Percentiles rank a stretch among this genome's conserved stretches.
Evolutionary conservation across 2,329 filamentous ascomycete species (phyloP).

Genomic region (Apiospora malaysiana): DNA sequence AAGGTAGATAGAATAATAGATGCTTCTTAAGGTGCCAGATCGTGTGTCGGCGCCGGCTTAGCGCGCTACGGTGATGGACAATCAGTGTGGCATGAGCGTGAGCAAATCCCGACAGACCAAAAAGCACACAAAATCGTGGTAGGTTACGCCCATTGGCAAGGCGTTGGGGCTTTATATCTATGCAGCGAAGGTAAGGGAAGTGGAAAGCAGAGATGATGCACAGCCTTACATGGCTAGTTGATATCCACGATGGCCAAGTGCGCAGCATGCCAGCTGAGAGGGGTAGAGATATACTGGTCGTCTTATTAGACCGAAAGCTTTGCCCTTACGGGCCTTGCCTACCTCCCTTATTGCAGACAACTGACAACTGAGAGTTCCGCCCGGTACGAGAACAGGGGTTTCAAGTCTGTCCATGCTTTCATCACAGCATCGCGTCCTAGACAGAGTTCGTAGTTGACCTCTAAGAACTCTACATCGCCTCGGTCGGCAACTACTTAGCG

Average conservation of each 20-base stretch:
- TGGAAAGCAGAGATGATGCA: neutral
- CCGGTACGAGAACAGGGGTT: constrained; percentile 7
- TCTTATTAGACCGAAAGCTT: neutral
- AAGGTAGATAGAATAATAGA: constrained; percentile 7
- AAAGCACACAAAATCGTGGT: neutral
- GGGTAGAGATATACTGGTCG: neutral
- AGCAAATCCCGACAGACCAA: constrained; percentile 6
- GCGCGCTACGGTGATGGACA: neutral
- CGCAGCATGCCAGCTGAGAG: constrained; percentile 3
- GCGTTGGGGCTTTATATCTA: neutral
- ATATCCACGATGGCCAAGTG: neutral
- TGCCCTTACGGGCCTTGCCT: neutral
- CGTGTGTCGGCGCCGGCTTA: constrained; percentile 13
- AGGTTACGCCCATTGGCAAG: neutral
- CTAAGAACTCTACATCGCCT: neutral
- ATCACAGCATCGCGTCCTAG: neutral
- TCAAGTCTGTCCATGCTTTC: constrained; percentile 10
- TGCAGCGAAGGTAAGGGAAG: neutral
- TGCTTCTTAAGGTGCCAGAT: constrained; percentile 7
- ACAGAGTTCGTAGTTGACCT: neutral
- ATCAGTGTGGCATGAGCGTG: neutral
- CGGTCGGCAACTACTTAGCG: neutral
- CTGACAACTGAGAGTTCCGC: constrained; percentile 5
- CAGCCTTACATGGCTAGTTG: neutral
- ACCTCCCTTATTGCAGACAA: neutral